Base-by-base conservation (phyloP, 805 yeast genomes). In the Candida ortonii region DNA sequence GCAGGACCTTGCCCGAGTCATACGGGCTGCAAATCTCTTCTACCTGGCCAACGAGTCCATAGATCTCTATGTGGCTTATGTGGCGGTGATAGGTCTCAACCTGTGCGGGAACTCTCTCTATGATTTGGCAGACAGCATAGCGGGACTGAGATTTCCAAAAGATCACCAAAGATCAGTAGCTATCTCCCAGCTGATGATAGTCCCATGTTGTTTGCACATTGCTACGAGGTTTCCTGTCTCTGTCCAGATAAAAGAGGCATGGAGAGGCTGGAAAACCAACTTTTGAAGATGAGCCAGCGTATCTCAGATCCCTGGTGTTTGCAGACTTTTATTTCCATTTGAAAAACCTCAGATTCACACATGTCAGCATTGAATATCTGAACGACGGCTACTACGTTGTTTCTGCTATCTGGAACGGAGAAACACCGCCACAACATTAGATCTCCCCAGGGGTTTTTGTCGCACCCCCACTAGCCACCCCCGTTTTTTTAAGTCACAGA, bases 71-170 rank as follows among this genome's bases (percentile, higher is more conserved):
- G 11, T 15, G 2, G 20, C 31, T 5, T 30, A 36, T 13, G 22
- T 42, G 4, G 31, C 27, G 15, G 28, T 54, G 5, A 33, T 39
- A 6, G 61, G 55, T 2, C 29, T 50, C 15, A 49, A 52, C 15
- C 21, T 52, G 12, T 57, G 62, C 28, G 61, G 61, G 1, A 57
- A 55, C 21, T 36, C 55, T 26, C 22, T 44, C 15, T 52, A 48
- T 24, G 16, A 39, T 2, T 8, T 50, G 2, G 26, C 52, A 3
- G 49, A 45, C 23, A 35, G 46, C 25, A 36, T 38, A 9, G 12
- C 34, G 7, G 28, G 22, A 15, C 20, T 27, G 28, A 30, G 22
- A n/a, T n/a, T n/a, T n/a, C n/a, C n/a, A n/a, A n/a, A n/a, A n/a
- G n/a, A n/a, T n/a, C n/a, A n/a, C n/a, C n/a, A n/a, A n/a, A n/a